Percentiles rank a stretch among this genome's conserved stretches.
phyloP scores from a whole-genome alignment of 2,329 filamentous ascomycete genomes.

The Myriosclerotinia duriaeana region DNA sequence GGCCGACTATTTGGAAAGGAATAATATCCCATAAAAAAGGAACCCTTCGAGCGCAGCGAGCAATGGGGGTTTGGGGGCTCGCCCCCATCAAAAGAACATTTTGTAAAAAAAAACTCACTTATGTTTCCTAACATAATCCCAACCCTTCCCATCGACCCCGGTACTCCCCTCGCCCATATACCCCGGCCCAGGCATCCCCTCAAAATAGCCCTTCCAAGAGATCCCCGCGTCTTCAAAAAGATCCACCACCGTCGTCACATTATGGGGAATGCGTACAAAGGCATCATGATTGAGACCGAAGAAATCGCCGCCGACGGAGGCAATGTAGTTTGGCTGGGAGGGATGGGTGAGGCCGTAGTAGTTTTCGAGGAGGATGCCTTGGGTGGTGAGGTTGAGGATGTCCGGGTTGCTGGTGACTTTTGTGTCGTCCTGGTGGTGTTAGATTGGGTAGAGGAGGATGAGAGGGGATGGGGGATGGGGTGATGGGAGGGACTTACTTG shows the following conservation, averaged over 20 bases:
- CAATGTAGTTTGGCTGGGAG: constrained; percentile 51
- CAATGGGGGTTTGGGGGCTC: too few species aligned
- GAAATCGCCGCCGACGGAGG: constrained; percentile 49
- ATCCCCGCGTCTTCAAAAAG: constrained; percentile 46
- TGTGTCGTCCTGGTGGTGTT: constrained; percentile 44
- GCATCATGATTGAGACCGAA: constrained; percentile 51
- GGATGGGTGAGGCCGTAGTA: constrained; percentile 51
- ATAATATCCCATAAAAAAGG: too few species aligned
- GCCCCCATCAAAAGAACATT: background rate
- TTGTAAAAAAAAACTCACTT: constrained; percentile 31
- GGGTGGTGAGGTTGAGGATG: constrained; percentile 45
- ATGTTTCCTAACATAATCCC: constrained; percentile 42
- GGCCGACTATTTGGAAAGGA: background rate
- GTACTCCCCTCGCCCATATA: constrained; percentile 48
- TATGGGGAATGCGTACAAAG: constrained; percentile 46
- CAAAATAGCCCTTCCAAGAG: constrained; percentile 49
- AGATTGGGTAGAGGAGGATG: background rate
- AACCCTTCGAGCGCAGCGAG: too few species aligned
- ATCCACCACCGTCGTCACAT: constrained; percentile 50
- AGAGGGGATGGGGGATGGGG: too few species aligned
- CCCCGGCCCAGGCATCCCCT: constrained; percentile 48
- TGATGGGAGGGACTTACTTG: constrained; percentile 40
- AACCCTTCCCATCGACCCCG: constrained; percentile 39
- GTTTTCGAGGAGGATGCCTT: constrained; percentile 47
- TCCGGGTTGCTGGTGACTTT: constrained; percentile 45